These are phyloP conservation scores for Limnanthes douglasii DNA, from an alignment of 345 rosid species.

Conservation along the genomic window DNA sequence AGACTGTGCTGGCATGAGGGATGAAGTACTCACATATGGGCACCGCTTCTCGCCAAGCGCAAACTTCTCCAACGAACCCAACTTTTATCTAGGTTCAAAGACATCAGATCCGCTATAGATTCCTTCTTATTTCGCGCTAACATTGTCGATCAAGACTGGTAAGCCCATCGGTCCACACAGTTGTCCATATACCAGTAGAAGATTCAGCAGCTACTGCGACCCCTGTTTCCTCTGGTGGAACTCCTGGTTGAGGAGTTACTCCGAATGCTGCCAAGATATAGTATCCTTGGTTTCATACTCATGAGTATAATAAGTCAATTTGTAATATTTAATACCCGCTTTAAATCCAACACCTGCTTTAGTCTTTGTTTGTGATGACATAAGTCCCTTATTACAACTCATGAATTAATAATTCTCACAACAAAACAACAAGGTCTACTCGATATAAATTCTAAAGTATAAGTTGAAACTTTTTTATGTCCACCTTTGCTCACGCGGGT, in stretches of 20 bases:
- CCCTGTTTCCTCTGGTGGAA: slow-evolving; percentile 1
- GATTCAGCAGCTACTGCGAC: slow-evolving; percentile 3
- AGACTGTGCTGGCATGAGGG: too few species aligned
- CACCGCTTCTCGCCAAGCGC: too few species aligned
- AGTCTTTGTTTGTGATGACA: slow-evolving; percentile 9
- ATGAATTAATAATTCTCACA: slow-evolving; percentile 4
- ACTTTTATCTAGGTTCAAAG: too few species aligned
- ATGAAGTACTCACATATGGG: too few species aligned
- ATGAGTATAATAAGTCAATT: slow-evolving; percentile 4
- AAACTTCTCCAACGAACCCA: too few species aligned
- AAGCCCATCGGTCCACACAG: slow-evolving; percentile 9
- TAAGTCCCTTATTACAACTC: neutral
- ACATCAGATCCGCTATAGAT: too few species aligned
- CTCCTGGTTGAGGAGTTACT: neutral
- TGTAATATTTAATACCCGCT: slow-evolving; percentile 8
- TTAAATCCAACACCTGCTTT: slow-evolving; percentile 12
- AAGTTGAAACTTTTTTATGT: too few species aligned
- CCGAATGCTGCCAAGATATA: slow-evolving; percentile 2
- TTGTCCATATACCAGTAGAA: slow-evolving; percentile 9
- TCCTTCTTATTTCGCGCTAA: too few species aligned
- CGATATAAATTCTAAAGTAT: too few species aligned
- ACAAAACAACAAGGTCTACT: slow-evolving; percentile 2
- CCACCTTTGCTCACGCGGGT: too few species aligned
- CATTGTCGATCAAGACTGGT: too few species aligned
- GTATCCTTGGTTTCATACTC: neutral